Conservation (phyloP, 495 filamentous ascomycete genomes). For the Neurospora sp. region DNA sequence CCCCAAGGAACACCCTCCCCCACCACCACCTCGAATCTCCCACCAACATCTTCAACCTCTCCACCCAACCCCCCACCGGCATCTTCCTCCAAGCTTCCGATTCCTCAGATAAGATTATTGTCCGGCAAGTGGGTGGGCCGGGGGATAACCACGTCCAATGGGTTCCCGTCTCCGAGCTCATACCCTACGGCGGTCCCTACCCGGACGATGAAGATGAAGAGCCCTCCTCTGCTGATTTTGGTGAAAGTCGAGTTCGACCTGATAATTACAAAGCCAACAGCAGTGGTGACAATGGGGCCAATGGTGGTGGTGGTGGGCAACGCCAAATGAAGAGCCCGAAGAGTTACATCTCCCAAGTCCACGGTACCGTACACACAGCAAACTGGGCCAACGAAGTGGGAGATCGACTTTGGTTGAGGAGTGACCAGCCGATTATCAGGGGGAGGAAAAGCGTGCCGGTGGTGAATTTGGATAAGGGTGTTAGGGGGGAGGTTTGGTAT, state of each 20-base stretch:
- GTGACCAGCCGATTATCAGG: conserved; percentile 4
- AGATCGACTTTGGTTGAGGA: conserved; percentile 10
- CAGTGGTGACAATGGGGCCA: no score
- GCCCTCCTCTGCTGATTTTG: no score
- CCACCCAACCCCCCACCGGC: no score
- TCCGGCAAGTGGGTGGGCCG: conserved; percentile 13
- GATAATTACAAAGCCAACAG: no score
- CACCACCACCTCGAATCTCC: conserved; percentile 10
- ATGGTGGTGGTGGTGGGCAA: no score
- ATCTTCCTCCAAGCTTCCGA: no score
- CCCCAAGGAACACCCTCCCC: background rate
- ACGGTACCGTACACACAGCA: background rate
- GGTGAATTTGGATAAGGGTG: conserved; percentile 6
- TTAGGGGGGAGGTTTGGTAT: conserved; percentile 4
- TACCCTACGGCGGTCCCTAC: no score
- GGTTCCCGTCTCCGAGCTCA: background rate
- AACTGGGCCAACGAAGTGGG: conserved; percentile 2
- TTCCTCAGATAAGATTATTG: no score
- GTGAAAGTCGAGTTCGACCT: no score
- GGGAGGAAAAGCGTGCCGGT: conserved; percentile 4
- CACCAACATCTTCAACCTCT: conserved; percentile 4
- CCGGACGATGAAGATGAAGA: no score
- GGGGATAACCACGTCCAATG: conserved; percentile 20
- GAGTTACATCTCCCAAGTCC: no score
- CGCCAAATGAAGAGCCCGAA: no score